These are phyloP conservation scores for Cryptosporidium xiaoi DNA, from an alignment of 169 alveolate species.

Conservation along the genomic window DNA sequence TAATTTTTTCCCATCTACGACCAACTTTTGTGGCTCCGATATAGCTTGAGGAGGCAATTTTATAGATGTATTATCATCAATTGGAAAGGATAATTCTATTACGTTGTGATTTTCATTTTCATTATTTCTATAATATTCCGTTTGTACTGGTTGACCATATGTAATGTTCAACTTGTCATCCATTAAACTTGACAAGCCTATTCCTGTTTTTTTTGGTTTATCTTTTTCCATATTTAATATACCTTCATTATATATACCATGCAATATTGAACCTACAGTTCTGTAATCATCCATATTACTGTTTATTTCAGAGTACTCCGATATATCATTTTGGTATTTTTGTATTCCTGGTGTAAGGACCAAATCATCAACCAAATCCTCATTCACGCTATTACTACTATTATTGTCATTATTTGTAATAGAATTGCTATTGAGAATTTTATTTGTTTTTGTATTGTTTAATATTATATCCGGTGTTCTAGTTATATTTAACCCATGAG, in stretches of 20 bases:
- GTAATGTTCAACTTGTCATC: not conserved
- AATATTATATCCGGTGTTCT: not conserved
- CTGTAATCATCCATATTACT: constrained; percentile 24
- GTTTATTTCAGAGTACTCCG: constrained; percentile 39
- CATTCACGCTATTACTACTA: not conserved
- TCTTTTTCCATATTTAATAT: not conserved
- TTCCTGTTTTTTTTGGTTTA: not conserved
- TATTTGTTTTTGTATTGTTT: not conserved
- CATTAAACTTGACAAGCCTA: not conserved
- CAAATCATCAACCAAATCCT: constrained; percentile 1
- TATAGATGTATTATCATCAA: not conserved
- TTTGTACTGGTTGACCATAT: not conserved
- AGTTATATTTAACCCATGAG: constrained; percentile 16
- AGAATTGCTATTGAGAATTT: not conserved
- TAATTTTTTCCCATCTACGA: constrained; percentile 65
- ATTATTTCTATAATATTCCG: too few relatives aligned
- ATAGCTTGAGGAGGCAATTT: constrained; percentile 20
- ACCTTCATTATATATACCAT: constrained; percentile 17
- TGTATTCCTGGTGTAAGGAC: constrained; percentile 42
- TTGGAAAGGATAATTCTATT: constrained; percentile 23
- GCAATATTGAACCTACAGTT: constrained; percentile 69
- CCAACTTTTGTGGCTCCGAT: constrained; percentile 19
- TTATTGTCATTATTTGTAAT: constrained; percentile 9
- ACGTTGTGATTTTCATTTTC: not conserved
- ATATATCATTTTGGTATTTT: not conserved